Evolutionary conservation across 495 filamentous ascomycete genomes (phyloP).

Genomic region (Cryomyces minteri): DNA sequence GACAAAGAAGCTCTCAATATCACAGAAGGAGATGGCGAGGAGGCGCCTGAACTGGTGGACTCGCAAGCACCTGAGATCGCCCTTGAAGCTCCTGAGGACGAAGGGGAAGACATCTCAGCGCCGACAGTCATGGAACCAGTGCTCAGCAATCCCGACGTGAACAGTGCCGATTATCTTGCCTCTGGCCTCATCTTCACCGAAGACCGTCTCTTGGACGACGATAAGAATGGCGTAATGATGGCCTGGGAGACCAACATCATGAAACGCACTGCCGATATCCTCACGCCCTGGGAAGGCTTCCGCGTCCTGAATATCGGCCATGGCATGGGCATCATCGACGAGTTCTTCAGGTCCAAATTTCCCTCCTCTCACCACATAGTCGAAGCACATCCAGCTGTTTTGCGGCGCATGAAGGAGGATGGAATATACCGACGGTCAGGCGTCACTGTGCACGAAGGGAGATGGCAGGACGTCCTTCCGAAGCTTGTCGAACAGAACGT

Average conservation of each 20-base stretch:
- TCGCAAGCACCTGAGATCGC: neutral
- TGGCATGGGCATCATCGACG: constrained; percentile 90
- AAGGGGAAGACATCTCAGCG: neutral
- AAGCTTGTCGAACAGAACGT: constrained; percentile 47
- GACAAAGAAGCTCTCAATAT: constrained; percentile 17
- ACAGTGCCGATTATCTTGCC: constrained; percentile 55
- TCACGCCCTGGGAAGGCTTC: constrained; percentile 39
- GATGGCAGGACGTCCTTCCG: constrained; percentile 72
- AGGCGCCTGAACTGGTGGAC: neutral
- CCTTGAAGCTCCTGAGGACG: neutral
- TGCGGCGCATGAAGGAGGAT: constrained; percentile 43
- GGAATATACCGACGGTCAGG: constrained; percentile 47
- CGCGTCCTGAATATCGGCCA: constrained; percentile 83
- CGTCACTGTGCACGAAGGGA: constrained; percentile 49
- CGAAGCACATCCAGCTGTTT: constrained; percentile 75
- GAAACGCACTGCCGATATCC: constrained; percentile 48
- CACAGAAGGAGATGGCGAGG: constrained; percentile 5
- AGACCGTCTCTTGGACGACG: constrained; percentile 59
- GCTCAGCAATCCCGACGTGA: constrained; percentile 12
- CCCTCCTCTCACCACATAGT: constrained; percentile 59
- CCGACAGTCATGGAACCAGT: constrained; percentile 3
- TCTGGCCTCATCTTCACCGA: constrained; percentile 55
- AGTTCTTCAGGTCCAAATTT: constrained; percentile 51
- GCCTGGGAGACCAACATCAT: constrained; percentile 88
- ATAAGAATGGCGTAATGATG: constrained; percentile 93